phyloP scores from a whole-genome alignment of 441 rosid genomes.

The Jatropha multifida region DNA sequence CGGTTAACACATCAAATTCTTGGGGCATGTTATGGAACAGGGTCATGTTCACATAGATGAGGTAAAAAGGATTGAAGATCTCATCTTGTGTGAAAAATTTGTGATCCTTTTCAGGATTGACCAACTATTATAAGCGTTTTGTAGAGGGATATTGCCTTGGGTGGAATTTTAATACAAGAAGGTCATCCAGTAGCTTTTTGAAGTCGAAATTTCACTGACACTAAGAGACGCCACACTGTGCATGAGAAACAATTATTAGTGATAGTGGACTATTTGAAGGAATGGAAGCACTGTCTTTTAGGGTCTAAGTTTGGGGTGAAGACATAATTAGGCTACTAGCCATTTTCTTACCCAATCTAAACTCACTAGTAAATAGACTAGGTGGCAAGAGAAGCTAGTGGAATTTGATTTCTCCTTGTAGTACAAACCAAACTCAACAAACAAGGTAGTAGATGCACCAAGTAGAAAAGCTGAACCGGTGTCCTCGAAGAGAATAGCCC shows the following conservation, averaged over 20 bases:
- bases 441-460: neutral
- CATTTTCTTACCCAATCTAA: neutral
- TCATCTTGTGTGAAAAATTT: neutral
- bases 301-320: neutral
- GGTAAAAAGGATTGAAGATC: neutral
- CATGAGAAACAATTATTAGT: neutral
- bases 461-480: neutral
- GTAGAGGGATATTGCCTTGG: neutral
- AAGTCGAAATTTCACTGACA: neutral
- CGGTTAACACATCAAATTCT: neutral
- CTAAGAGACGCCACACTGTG: neutral
- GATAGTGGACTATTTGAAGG: neutral
- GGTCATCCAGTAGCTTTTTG: neutral
- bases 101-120: neutral
- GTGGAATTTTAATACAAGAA: neutral
- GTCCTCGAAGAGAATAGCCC: neutral
- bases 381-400: neutral
- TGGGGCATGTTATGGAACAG: neutral
- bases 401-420: neutral
- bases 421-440: neutral
- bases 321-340: neutral
- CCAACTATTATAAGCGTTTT: too few species aligned
- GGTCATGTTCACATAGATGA: neutral
- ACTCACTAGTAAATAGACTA: neutral
- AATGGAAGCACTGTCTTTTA: neutral